These are phyloP conservation scores for Citropsis articulata DNA, from an alignment of 345 rosid species.

Conservation along the genomic window DNA sequence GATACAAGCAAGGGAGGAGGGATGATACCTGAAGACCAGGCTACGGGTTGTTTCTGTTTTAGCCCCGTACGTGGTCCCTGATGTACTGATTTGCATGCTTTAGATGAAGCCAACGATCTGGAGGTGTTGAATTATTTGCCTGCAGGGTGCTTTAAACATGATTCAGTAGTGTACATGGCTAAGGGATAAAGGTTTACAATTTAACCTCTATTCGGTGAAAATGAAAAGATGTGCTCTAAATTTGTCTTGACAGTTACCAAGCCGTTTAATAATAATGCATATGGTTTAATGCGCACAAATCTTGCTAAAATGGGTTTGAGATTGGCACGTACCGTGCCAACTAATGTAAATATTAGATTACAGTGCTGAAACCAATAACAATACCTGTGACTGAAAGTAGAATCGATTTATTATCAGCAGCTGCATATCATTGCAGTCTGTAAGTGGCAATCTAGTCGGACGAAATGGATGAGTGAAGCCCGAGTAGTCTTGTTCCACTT, in stretches of 20 bases:
- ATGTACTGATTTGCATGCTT: background rate
- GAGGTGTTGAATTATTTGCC: conserved; percentile 7
- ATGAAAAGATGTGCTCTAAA: background rate
- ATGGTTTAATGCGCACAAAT: background rate
- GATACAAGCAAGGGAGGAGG: conserved; percentile 95
- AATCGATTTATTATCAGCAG: no score
- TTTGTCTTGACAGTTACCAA: background rate
- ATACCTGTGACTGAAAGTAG: no score
- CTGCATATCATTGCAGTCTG: no score
- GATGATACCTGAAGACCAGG: conserved; percentile 86
- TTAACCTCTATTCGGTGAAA: background rate
- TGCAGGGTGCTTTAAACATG: background rate
- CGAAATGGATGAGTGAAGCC: background rate
- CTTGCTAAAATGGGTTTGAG: background rate
- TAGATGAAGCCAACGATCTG: background rate
- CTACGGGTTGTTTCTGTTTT: conserved; percentile 69
- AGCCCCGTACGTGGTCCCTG: conserved; percentile 75
- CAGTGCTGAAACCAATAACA: background rate
- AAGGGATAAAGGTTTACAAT: background rate
- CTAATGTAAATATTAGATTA: background rate
- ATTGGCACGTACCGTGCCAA: background rate
- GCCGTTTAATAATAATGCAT: background rate
- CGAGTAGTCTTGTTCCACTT: background rate
- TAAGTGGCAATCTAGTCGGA: conserved; percentile 6
- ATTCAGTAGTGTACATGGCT: background rate